These are phyloP conservation scores for Helotiales sp. DNA, from an alignment of 2,329 filamentous ascomycete genomes.

Conservation along the genomic window DNA sequence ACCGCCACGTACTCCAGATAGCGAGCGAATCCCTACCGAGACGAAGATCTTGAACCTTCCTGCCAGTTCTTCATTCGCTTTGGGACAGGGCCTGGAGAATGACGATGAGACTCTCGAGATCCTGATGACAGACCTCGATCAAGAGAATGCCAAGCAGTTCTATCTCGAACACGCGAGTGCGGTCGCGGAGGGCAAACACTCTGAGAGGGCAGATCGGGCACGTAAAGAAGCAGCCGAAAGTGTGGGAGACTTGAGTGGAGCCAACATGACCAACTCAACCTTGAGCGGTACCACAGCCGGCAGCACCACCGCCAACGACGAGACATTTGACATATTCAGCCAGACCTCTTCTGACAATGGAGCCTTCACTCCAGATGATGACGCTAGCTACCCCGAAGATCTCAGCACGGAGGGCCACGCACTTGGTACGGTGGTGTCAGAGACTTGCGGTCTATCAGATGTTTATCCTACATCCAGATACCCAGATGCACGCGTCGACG, in stretches of 20 bases:
- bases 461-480: conserved; percentile 87
- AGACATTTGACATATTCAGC: conserved; percentile 77
- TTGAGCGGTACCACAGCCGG: conserved; percentile 43
- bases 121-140: conserved; percentile 71
- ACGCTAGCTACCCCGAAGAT: conserved; percentile 64
- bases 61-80: conserved; percentile 32
- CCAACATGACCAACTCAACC: conserved; percentile 38
- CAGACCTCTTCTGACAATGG: conserved; percentile 66
- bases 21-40: conserved; percentile 41
- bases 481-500: conserved; percentile 89
- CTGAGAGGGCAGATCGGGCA: conserved; percentile 64
- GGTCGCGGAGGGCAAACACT: conserved; percentile 80
- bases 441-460: conserved; percentile 82
- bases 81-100: conserved; percentile 30
- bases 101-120: conserved; percentile 78
- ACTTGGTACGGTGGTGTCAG: conserved; percentile 87
- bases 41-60: conserved; percentile 37
- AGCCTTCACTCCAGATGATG: conserved; percentile 56
- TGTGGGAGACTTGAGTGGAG: conserved; percentile 59
- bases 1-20: conserved; percentile 74
- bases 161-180: conserved; percentile 82
- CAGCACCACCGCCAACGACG: conserved; percentile 45
- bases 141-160: conserved; percentile 69
- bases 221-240: conserved; percentile 59
- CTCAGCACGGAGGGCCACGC: conserved; percentile 92